phyloP scores from a whole-genome alignment of 2,329 filamentous ascomycete genomes.

The Phymatotrichopsis omnivora region DNA sequence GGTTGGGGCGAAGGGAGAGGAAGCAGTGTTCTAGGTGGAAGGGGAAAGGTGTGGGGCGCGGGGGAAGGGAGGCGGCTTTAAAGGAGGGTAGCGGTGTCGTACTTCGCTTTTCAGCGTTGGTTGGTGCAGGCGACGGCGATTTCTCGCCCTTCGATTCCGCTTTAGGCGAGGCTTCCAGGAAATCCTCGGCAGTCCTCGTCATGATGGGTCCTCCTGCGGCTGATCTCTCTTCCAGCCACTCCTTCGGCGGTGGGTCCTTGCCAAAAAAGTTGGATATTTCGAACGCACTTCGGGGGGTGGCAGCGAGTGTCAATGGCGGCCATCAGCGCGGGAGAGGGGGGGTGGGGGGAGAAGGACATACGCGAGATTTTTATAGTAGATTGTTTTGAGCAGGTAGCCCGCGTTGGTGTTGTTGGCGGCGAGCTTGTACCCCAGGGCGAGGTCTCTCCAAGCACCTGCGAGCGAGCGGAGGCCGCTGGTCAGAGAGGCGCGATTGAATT shows the following conservation, averaged over 20 bases:
- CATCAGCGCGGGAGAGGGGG: neutral
- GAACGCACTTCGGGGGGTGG: slow-evolving; percentile 46
- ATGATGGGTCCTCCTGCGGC: slow-evolving; percentile 75
- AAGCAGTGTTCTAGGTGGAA: slow-evolving; percentile 5
- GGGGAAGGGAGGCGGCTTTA: no score
- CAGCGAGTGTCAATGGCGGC: slow-evolving; percentile 6
- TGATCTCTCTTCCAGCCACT: slow-evolving; percentile 70
- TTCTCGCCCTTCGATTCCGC: slow-evolving; percentile 34
- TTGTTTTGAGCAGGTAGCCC: slow-evolving; percentile 74
- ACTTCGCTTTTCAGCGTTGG: slow-evolving; percentile 27
- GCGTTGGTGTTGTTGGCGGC: slow-evolving; percentile 65
- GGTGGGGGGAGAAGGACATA: slow-evolving; percentile 32
- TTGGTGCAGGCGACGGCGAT: slow-evolving; percentile 45
- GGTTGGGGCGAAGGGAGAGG: slow-evolving; percentile 29
- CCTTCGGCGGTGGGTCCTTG: slow-evolving; percentile 73
- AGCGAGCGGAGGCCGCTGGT: slow-evolving; percentile 9
- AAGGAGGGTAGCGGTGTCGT: slow-evolving; percentile 18
- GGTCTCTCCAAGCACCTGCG: slow-evolving; percentile 64
- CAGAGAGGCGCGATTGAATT: no score
- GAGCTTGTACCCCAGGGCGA: slow-evolving; percentile 67
- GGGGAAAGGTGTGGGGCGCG: no score
- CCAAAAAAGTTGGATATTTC: slow-evolving; percentile 70
- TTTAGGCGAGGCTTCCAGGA: slow-evolving; percentile 23
- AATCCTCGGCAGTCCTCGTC: slow-evolving; percentile 48
- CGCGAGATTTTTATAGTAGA: slow-evolving; percentile 82